Evolutionary conservation across 106 monocot species (phyloP).

Genomic region (Phalaenopsis aphrodite): DNA sequence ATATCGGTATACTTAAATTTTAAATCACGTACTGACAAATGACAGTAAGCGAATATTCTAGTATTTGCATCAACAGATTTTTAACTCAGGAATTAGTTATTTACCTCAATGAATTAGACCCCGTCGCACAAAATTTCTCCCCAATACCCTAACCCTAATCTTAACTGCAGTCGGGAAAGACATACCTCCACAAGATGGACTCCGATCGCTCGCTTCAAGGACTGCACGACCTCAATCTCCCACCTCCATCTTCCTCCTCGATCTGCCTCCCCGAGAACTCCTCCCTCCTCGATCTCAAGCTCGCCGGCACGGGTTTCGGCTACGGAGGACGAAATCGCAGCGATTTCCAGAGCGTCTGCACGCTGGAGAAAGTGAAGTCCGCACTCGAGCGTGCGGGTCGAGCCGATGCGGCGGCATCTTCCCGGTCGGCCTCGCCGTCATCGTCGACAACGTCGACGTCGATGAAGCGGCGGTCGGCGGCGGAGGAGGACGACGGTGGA

Average conservation of each 20-base stretch:
- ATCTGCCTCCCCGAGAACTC: background rate
- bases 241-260: conserved; percentile 8
- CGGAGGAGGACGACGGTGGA: conserved; percentile 20
- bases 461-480: conserved; percentile 8
- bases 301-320: background rate
- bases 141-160: background rate
- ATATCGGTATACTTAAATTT: too few relatives aligned
- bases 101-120: too few relatives aligned
- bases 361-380: conserved; percentile 11
- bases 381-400: conserved; percentile 6
- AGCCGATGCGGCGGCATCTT: background rate
- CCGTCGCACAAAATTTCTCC: background rate
- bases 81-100: background rate
- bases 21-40: too few relatives aligned
- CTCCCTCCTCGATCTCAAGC: conserved; percentile 24
- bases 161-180: conserved; percentile 21
- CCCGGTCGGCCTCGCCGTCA: background rate
- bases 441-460: conserved; percentile 15
- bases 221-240: conserved; percentile 44
- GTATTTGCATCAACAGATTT: too few relatives aligned
- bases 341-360: conserved; percentile 49
- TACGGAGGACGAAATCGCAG: conserved; percentile 3
- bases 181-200: conserved; percentile 18
- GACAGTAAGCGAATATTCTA: too few relatives aligned
- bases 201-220: conserved; percentile 5